Percentiles rank a stretch among this genome's conserved stretches.
These are phyloP conservation scores for Pestalotiopsis fici DNA, from an alignment of 2,329 filamentous ascomycete species.

Conservation along the genomic window DNA sequence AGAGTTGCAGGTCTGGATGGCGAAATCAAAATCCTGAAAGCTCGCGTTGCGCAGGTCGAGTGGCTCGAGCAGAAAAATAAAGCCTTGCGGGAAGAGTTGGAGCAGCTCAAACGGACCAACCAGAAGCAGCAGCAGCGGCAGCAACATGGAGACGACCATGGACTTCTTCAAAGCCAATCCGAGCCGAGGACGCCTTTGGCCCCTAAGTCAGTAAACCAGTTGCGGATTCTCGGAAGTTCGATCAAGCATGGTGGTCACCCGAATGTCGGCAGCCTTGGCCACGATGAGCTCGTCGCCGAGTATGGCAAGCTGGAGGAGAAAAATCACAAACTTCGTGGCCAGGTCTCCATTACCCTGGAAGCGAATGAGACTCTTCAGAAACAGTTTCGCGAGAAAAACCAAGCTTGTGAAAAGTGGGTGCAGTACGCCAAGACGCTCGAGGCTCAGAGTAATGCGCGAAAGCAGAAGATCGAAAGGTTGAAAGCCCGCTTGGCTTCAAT, in stretches of 20 bases:
- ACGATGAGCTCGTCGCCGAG: constrained; percentile 27
- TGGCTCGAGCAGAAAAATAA: constrained; percentile 43
- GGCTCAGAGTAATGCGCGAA: constrained; percentile 25
- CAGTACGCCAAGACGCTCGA: constrained; percentile 44
- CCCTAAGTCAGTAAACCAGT: constrained; percentile 23
- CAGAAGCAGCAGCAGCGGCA: constrained; percentile 11
- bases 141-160: constrained; percentile 1
- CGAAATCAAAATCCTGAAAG: constrained; percentile 36
- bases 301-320: constrained; percentile 39
- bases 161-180: constrained; percentile 12
- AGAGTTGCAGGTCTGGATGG: constrained; percentile 24
- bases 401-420: constrained; percentile 45
- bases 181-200: constrained; percentile 25
- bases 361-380: constrained; percentile 26
- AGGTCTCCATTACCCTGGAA: constrained; percentile 22
- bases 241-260: constrained; percentile 13
- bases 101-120: constrained; percentile 24
- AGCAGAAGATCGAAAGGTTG: constrained; percentile 39
- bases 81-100: constrained; percentile 39
- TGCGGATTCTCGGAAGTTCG: constrained; percentile 15
- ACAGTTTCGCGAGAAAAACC: constrained; percentile 43
- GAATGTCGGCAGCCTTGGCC: constrained; percentile 17
- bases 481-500: constrained; percentile 34
- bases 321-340: constrained; percentile 37
- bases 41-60: constrained; percentile 30